Percentiles rank a stretch among this genome's conserved stretches.
Conservation (phyloP, 1,284 basidiomycete genomes). For the Pseudozyma hubeiensis region DNA sequence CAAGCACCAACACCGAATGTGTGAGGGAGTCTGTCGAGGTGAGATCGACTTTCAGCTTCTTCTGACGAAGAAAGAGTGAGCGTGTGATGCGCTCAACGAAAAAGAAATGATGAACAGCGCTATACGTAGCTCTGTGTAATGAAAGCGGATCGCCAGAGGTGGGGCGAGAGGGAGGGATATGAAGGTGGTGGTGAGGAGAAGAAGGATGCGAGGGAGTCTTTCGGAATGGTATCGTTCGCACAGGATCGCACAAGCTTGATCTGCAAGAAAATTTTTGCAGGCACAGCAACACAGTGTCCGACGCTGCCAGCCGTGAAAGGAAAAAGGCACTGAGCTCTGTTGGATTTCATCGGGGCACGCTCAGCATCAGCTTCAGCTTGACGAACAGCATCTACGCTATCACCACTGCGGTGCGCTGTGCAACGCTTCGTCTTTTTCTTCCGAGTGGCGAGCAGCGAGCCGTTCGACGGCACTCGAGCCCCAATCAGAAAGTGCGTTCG, state of each 20-base stretch:
- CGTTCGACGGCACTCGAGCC: no score
- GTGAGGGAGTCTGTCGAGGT: slow-evolving; percentile 21
- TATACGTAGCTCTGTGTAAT: slow-evolving; percentile 43
- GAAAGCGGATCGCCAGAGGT: slow-evolving; percentile 22
- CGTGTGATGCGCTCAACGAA: slow-evolving; percentile 19
- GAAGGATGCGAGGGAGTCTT: no score
- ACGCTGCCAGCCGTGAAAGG: background rate
- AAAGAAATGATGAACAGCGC: slow-evolving; percentile 32
- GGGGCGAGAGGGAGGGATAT: slow-evolving; percentile 23
- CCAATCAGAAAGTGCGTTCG: no score
- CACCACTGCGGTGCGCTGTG: background rate
- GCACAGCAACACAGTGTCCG: slow-evolving; percentile 1
- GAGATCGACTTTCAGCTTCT: slow-evolving; percentile 40
- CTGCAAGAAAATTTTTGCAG: slow-evolving; percentile 39
- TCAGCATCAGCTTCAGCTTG: slow-evolving; percentile 10
- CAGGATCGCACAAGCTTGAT: background rate
- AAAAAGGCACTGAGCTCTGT: background rate
- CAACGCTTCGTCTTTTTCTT: no score
- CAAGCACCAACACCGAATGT: slow-evolving; percentile 22
- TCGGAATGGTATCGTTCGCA: slow-evolving; percentile 6
- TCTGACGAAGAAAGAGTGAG: slow-evolving; percentile 32
- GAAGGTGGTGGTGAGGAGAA: slow-evolving; percentile 31
- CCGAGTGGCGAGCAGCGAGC: slow-evolving; percentile 1
- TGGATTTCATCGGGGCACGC: slow-evolving; percentile 1
- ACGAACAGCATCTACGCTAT: background rate